These are phyloP conservation scores for Lentinula guzmanii DNA, from an alignment of 768 basidiomycete genomes.

Conservation along the genomic window DNA sequence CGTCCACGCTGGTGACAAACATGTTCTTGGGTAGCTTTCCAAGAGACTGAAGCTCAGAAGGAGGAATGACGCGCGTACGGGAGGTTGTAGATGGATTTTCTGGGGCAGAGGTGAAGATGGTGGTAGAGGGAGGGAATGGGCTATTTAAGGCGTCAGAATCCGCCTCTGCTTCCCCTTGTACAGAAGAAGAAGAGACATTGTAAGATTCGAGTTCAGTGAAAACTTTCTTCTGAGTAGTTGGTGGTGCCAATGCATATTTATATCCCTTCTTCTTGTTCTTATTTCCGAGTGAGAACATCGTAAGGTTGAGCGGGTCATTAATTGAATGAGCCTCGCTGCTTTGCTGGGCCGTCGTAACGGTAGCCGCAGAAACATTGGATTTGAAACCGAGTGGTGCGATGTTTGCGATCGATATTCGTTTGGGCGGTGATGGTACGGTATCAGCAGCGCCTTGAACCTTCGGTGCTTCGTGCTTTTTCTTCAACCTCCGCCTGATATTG, in stretches of 20 bases:
- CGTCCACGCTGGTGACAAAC: conserved; percentile 48
- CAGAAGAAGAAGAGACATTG: background rate
- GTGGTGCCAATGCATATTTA: conserved; percentile 23
- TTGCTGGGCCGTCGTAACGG: background rate
- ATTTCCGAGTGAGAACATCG: conserved; percentile 39
- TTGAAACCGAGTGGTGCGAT: background rate
- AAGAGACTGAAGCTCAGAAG: conserved; percentile 32
- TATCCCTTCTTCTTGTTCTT: conserved; percentile 49
- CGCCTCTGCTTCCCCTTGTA: background rate
- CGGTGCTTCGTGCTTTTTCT: conserved; percentile 1
- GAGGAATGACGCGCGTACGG: conserved; percentile 31
- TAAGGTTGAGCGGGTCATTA: background rate
- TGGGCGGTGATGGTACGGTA: background rate
- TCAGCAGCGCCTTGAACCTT: background rate
- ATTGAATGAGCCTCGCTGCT: background rate
- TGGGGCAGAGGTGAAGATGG: conserved; percentile 1
- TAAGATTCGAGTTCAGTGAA: conserved; percentile 19
- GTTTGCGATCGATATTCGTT: background rate
- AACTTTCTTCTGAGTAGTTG: conserved; percentile 30
- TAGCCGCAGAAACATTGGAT: background rate
- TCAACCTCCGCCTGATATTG: conserved; percentile 2
- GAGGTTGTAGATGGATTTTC: background rate
- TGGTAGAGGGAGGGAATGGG: background rate
- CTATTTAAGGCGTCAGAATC: background rate
- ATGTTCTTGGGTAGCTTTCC: conserved; percentile 36